A percentile compares a stretch with the other conserved stretches of the same genome.
Conservation (phyloP, 2,329 filamentous ascomycete genomes). For the Salinomyces thailandicus region DNA sequence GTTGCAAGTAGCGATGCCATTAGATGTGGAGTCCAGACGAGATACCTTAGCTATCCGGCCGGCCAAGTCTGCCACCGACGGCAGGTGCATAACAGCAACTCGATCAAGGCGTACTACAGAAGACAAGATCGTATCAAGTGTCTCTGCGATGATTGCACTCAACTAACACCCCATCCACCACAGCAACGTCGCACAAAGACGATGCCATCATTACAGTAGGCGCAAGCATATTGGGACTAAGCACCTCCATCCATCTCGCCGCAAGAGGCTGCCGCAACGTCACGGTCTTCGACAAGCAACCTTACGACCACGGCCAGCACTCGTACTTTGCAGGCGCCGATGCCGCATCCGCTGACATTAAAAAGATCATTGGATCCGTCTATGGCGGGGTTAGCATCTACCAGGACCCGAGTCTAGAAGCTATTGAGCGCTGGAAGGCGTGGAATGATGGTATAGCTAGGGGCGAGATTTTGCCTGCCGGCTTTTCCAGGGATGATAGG, state of each 20-base stretch:
- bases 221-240: slow-evolving; percentile 36
- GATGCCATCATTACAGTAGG: slow-evolving; percentile 28
- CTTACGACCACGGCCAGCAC: slow-evolving; percentile 7
- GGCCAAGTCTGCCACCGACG: too few relatives aligned
- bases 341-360: slow-evolving; percentile 12
- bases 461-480: slow-evolving; percentile 13
- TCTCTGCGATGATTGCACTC: too few relatives aligned
- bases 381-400: slow-evolving; percentile 12
- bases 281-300: slow-evolving; percentile 25
- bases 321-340: slow-evolving; percentile 10
- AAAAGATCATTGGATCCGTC: slow-evolving; percentile 14
- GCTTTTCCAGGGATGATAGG: slow-evolving; percentile 34
- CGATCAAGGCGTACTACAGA: too few relatives aligned
- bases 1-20: too few relatives aligned
- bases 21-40: too few relatives aligned
- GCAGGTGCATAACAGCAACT: too few relatives aligned
- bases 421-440: slow-evolving; percentile 22
- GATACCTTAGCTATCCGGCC: too few relatives aligned
- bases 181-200: too few relatives aligned
- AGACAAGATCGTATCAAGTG: too few relatives aligned
- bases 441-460: slow-evolving; percentile 14
- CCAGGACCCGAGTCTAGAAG: slow-evolving; percentile 10
- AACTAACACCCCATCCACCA: too few relatives aligned
- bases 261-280: slow-evolving; percentile 18
- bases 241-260: slow-evolving; percentile 27